Base-by-base conservation (phyloP, 768 basidiomycete species). In the Psilocybe cyanescens region DNA sequence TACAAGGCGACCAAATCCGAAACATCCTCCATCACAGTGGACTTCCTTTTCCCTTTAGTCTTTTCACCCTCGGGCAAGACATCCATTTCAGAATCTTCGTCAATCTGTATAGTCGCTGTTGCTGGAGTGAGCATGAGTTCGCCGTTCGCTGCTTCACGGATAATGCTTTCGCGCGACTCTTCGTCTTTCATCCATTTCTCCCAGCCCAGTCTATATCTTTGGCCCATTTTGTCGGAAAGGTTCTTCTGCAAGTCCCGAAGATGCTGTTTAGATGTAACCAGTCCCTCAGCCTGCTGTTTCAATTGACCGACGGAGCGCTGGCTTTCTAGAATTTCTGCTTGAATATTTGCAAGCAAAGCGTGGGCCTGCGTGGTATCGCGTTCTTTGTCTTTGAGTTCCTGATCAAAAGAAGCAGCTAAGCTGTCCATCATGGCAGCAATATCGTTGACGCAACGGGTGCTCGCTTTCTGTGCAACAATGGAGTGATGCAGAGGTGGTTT, bases 161-260 rank as follows among this genome's bases (percentile, higher is more conserved):
- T 86, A 1, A 74, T 73, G 62, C 79, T 84, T 76, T 97, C 94
- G 29, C 95, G 83, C 35, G 78, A 78, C 70, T 93, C 90, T 76
- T 98, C 93, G 59, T 91, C 90, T 65, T 88, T 88, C 19, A 92
- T 76, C 95, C 97, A 99, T 67, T 91, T 92, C 72, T 97, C 94
- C 89, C 91, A 98, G 2, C 95, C 97, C 28, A 90, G 70, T 53
- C 92, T 83, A 76, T 94, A 94, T 65, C 91, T 81, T 67, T 83
- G 83, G 17, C 89, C 91, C 87, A 97, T 93, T 75, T 91, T 94
- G 6, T 77, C 77, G 29, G 82, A 76, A 31, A 98, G 76, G 62
- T 87, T 87, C 16, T 73, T 75, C 73, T 94, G 90, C 58, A 95
- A 74, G 33, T 82, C 81, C 31, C 81, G 77, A 50, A 97, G 77